Conservation (phyloP, 2,329 filamentous ascomycete species). For the Berkeleyomyces rouxiae region DNA sequence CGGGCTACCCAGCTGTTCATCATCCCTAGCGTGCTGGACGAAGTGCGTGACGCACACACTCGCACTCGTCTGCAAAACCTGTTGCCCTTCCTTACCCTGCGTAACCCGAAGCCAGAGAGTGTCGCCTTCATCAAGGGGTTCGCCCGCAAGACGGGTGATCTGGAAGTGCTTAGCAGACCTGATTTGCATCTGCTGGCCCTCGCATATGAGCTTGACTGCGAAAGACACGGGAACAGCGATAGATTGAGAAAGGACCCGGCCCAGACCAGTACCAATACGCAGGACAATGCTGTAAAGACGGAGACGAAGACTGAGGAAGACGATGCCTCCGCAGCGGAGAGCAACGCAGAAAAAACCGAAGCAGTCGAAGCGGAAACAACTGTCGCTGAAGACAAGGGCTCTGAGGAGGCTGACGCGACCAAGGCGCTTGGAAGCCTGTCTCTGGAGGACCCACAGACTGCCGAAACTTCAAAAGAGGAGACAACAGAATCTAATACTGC, state of each 20-base stretch:
- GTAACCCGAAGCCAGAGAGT: conserved; percentile 58
- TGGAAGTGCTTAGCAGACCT: conserved; percentile 69
- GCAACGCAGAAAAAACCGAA: not conserved
- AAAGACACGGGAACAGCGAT: conserved; percentile 48
- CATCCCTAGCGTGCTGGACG: conserved; percentile 67
- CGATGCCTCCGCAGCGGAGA: not conserved
- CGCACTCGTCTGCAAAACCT: conserved; percentile 68
- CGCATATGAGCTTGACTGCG: conserved; percentile 86
- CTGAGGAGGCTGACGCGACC: not conserved
- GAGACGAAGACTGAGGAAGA: conserved; percentile 17
- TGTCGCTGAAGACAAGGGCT: not conserved
- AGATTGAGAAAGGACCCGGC: conserved; percentile 10
- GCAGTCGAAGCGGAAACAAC: not conserved
- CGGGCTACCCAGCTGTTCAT: conserved; percentile 67
- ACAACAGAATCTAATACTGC: not conserved
- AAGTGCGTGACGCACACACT: conserved; percentile 76
- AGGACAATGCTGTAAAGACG: conserved; percentile 1
- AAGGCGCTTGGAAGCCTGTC: conserved; percentile 4
- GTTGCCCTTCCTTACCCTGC: conserved; percentile 69
- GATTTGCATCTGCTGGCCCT: conserved; percentile 83
- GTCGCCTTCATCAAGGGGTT: conserved; percentile 70
- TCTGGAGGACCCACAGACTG: not conserved
- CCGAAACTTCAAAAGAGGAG: not conserved
- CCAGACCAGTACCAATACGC: conserved; percentile 10
- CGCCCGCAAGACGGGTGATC: conserved; percentile 75